Base-by-base conservation (phyloP, 768 basidiomycete genomes). In the Lepiota brunneoincarnata region DNA sequence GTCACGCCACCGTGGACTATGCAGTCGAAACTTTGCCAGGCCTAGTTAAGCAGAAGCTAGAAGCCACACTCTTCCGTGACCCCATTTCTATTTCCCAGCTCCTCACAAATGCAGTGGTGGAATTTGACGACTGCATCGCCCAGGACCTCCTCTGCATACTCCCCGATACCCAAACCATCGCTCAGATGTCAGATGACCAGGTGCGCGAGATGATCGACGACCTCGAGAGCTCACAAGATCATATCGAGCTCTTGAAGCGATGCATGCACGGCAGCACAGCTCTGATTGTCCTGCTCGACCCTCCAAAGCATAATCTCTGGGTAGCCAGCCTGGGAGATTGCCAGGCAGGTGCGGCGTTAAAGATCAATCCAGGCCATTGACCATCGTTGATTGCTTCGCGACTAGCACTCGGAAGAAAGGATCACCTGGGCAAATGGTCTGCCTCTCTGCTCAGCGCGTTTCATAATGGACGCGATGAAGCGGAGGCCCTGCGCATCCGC, bases 241-340 rank as follows among this genome's bases (percentile, higher is more conserved):
- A 11, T 12, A 21, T n/a, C 51, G 11, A 15, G 31, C 11, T 24
- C 42, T 66, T 81, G 5, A 58, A 70, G 21, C 72, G 74, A 36
- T 78, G 78, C 64, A 78, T 81, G 75, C 68, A 75, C 15, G 82
- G 82, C 5, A 72, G 76, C 2, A 83, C 82, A 1, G 78, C 71
- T 2, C 69, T 82, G 9, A 61, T 82, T 31, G 68, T 80, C 4
- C 63, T 84, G 23, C 59, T 77, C 9, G 75, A 81, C 54, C 75
- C 79, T 3, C 38, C 52, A 12, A 64, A 59, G 11, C 65, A 68
- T 20, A 76, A 80, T 54, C 56, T 82, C 1, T 83, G 81, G 80
- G 77, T 82, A 11, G 80, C 77, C 2, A 81, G 78, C 61, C 65
- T 82, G 34, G 82, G 82, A 3, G 82, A 84, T 61, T 80, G 80